phyloP scores from a whole-genome alignment of 306 rosid genomes.

The Chamaecrista fasciculata region DNA sequence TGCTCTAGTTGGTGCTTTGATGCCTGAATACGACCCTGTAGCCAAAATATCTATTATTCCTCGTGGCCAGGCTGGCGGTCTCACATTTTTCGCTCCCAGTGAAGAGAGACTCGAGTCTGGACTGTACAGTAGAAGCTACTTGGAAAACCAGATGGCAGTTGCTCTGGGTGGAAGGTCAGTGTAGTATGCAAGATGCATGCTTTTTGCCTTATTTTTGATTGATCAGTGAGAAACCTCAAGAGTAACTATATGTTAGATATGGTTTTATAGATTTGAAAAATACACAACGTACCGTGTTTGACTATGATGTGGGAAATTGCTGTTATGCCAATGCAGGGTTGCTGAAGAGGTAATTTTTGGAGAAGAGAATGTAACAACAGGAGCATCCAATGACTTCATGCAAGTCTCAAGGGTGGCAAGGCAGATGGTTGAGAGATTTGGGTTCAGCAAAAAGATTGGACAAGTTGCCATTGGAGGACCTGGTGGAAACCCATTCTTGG shows the following conservation, averaged over 20 bases:
- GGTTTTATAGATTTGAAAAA: not conserved
- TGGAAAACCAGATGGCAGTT: constrained; percentile 99
- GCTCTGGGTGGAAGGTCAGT: constrained; percentile 74
- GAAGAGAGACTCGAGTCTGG: constrained; percentile 58
- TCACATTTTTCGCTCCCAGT: constrained; percentile 53
- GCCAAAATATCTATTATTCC: constrained; percentile 98
- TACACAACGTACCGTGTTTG: not conserved
- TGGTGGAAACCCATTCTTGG: constrained; percentile 97
- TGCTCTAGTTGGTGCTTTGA: constrained; percentile 54
- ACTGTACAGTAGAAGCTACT: constrained; percentile 96
- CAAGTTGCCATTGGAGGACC: constrained; percentile 88
- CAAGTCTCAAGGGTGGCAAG: constrained; percentile 98
- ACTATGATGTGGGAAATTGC: constrained; percentile 15
- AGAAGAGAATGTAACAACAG: constrained; percentile 84
- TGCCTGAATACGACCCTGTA: constrained; percentile 64
- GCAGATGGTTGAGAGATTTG: constrained; percentile 98
- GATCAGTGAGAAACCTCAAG: not conserved
- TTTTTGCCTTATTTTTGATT: not conserved
- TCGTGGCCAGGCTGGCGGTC: constrained; percentile 72
- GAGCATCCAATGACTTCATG: constrained; percentile 98
- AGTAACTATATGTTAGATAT: no score
- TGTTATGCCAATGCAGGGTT: constrained; percentile 51
- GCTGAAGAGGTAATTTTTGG: constrained; percentile 79
- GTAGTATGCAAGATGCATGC: constrained; percentile 15
- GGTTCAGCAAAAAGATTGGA: constrained; percentile 96